Evolutionary conservation across 2,329 filamentous ascomycete species (phyloP).

Genomic region (Fusarium sp.): DNA sequence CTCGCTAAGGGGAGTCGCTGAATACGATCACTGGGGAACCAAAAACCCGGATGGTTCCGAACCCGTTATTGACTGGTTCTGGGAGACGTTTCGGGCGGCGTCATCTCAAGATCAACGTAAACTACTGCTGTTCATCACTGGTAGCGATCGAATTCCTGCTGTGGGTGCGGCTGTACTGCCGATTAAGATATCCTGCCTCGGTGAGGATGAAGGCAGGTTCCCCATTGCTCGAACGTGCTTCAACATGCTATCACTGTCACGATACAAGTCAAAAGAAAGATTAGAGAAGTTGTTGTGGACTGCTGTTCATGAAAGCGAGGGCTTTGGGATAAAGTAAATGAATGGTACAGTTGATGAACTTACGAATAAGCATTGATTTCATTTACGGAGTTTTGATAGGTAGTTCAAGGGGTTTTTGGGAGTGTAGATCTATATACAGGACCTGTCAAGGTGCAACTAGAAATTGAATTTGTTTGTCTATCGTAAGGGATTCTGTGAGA

Average conservation of each 20-base stretch:
- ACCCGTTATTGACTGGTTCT: slow-evolving; percentile 84
- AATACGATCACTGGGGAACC: slow-evolving; percentile 81
- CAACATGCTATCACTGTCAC: slow-evolving; percentile 81
- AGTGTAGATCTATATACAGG: slow-evolving; percentile 20
- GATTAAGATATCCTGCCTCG: slow-evolving; percentile 79
- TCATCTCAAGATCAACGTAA: slow-evolving; percentile 75
- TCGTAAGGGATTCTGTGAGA: background rate
- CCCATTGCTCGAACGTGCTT: slow-evolving; percentile 93
- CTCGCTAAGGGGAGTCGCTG: slow-evolving; percentile 78
- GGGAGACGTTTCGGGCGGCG: slow-evolving; percentile 79
- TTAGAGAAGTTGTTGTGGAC: slow-evolving; percentile 81
- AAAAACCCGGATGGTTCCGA: slow-evolving; percentile 66
- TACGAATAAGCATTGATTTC: slow-evolving; percentile 27
- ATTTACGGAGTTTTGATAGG: slow-evolving; percentile 32
- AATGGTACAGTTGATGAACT: slow-evolving; percentile 37
- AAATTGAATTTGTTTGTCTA: background rate
- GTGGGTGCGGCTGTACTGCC: slow-evolving; percentile 83
- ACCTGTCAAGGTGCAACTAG: background rate
- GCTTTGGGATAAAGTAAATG: slow-evolving; percentile 83
- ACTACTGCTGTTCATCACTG: slow-evolving; percentile 86
- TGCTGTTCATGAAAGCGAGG: slow-evolving; percentile 89
- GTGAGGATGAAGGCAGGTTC: slow-evolving; percentile 77
- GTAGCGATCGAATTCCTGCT: slow-evolving; percentile 88
- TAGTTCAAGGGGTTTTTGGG: background rate
- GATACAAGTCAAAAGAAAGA: slow-evolving; percentile 72